Evolutionary conservation across 371 early-diverging fungal species (phyloP).

Genomic region (Batkoa obscura): DNA sequence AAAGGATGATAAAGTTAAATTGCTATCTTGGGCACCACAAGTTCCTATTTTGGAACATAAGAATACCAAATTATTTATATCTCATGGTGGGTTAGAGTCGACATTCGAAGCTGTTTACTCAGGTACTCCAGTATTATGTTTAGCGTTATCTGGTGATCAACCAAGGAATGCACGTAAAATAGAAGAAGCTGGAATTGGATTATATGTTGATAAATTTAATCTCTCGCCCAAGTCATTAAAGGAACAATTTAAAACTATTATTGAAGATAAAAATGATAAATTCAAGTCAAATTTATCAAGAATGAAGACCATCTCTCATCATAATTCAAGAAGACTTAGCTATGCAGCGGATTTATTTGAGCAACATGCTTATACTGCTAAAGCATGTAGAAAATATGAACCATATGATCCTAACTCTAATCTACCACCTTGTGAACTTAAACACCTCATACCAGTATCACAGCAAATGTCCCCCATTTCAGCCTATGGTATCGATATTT

Average conservation of each 20-base stretch:
- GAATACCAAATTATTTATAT: slow-evolving; percentile 3
- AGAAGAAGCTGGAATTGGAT: background rate
- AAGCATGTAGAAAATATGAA: background rate
- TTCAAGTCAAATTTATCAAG: background rate
- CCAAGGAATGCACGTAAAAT: slow-evolving; percentile 2
- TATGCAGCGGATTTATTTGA: background rate
- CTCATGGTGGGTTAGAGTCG: slow-evolving; percentile 7
- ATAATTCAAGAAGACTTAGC: background rate
- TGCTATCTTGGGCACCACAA: slow-evolving; percentile 2
- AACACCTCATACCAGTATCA: background rate
- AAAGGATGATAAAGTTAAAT: background rate
- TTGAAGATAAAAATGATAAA: background rate
- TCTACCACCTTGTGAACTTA: background rate
- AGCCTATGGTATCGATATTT: background rate
- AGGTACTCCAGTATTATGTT: background rate
- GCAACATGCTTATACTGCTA: background rate
- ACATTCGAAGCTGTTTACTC: slow-evolving; percentile 1
- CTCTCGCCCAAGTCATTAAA: background rate
- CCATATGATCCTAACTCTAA: slow-evolving; percentile 2
- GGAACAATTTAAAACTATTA: background rate
- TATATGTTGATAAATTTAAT: background rate
- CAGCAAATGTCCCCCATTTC: background rate
- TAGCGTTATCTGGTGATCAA: slow-evolving; percentile 6
- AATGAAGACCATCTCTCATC: background rate
- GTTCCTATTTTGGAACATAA: slow-evolving; percentile 5